Base-by-base conservation (phyloP, 331 rosid genomes). In the Quercus lobata region DNA sequence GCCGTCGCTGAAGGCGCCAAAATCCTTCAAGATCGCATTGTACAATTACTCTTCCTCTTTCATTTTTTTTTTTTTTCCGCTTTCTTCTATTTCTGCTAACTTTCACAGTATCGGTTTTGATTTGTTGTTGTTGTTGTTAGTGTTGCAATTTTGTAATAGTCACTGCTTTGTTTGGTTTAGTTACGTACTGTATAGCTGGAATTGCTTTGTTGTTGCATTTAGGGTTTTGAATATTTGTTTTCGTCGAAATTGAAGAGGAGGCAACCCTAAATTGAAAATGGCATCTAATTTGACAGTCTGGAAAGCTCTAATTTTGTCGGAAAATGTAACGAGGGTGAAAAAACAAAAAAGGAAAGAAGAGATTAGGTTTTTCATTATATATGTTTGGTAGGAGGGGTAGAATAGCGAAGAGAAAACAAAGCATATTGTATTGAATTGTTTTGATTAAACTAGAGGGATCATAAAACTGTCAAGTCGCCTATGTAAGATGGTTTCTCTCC, bases 1-100 rank as follows among this genome's bases (percentile, higher is more conserved):
- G 99, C 98, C 69, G 98, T 93, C 1, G 90, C 97, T 1, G 99
- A 90, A 78, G 98, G 99, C 69, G 97, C 99, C 78, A 96, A 96
- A 82, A 87, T 92, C 77, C 87, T 93, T 18, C 99, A 95, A 27
- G 97, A 96, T 83, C 99, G 99, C 75, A 92, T 96, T 83, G 99
- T 96, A 91, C 74, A 6, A n/a, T 74, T 75, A 69, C 32, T 54
- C 66, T 76, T n/a, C 3, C 46, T 21, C 4, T 82, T 70, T 73
- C 63, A 19, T 17, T 19, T 25, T 21, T 53, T 25, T 53, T 25
- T 34, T 46, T 69, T 35, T 30, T 2, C 2, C 25, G 24, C 57
- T 30, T 17, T 34, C 15, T 12, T 12, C 37, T 16, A 19, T 46
- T 30, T 16, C 69, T 60, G 5, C 35, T 35, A 12, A 44, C 0